Percentiles rank a stretch among this genome's conserved stretches.
phyloP scores from a whole-genome alignment of 768 basidiomycete species.

The Melanogaster broomeanus region DNA sequence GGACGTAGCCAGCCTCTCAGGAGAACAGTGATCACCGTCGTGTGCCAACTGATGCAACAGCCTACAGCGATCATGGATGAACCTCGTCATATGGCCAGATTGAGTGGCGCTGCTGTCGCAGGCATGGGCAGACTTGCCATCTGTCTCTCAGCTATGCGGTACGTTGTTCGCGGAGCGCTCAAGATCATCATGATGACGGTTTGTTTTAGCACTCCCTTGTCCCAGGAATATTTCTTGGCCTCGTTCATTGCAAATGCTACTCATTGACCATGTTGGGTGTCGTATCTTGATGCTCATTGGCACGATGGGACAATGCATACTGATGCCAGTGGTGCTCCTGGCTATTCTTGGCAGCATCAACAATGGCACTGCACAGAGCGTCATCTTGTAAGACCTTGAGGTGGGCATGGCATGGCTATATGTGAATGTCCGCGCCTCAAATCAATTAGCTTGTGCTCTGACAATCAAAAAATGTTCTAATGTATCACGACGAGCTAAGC shows the following conservation, averaged over 20 bases:
- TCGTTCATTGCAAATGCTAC: constrained; percentile 50
- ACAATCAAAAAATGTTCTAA: not conserved
- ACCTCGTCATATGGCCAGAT: constrained; percentile 28
- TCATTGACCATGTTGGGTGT: constrained; percentile 50
- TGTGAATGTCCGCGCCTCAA: not conserved
- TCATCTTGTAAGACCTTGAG: constrained; percentile 23
- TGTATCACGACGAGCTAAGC: constrained; percentile 28
- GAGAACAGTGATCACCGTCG: constrained; percentile 6
- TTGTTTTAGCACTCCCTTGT: constrained; percentile 5
- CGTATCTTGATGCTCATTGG: constrained; percentile 48
- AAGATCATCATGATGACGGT: not conserved
- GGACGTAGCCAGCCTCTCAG: constrained; percentile 46
- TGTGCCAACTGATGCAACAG: constrained; percentile 35
- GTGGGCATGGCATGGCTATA: constrained; percentile 39
- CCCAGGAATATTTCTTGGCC: constrained; percentile 39
- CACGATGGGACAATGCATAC: constrained; percentile 35
- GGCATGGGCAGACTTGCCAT: not conserved
- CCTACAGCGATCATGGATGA: constrained; percentile 32
- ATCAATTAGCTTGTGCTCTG: not conserved
- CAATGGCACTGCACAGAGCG: constrained; percentile 23
- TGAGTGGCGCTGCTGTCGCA: not conserved
- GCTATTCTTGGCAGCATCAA: constrained; percentile 23
- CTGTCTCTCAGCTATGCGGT: constrained; percentile 7
- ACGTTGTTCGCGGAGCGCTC: not conserved
- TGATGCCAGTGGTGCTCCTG: constrained; percentile 34